These are phyloP conservation scores for Metarhizium guizhouense DNA, from an alignment of 2,329 filamentous ascomycete genomes.

Conservation along the genomic window DNA sequence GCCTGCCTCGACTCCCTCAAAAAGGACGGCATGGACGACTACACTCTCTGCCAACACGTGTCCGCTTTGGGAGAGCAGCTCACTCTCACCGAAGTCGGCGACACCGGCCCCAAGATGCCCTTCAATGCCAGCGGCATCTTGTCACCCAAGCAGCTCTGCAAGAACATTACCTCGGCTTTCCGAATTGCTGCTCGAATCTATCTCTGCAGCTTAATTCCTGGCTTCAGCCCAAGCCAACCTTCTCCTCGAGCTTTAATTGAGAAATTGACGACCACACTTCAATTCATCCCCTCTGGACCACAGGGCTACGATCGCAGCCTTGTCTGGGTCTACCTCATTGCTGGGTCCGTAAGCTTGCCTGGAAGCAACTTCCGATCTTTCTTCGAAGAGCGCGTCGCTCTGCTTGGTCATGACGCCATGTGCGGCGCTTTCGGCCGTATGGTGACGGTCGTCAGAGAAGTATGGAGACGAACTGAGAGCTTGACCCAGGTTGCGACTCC, in stretches of 20 bases:
- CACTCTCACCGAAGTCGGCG: slow-evolving; percentile 63
- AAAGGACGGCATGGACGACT: slow-evolving; percentile 71
- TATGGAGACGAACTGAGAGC: slow-evolving; percentile 72
- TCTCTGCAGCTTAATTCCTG: slow-evolving; percentile 89
- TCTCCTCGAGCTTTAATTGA: slow-evolving; percentile 71
- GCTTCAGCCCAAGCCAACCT: slow-evolving; percentile 66
- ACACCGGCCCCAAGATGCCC: slow-evolving; percentile 47
- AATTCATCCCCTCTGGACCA: slow-evolving; percentile 72
- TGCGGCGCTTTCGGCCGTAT: slow-evolving; percentile 84
- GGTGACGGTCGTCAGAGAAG: slow-evolving; percentile 66
- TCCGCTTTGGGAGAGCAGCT: slow-evolving; percentile 82
- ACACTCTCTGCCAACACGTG: slow-evolving; percentile 82
- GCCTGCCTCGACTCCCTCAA: slow-evolving; percentile 90
- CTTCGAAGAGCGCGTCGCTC: slow-evolving; percentile 64
- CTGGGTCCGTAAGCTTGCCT: slow-evolving; percentile 67
- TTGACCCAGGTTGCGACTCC: slow-evolving; percentile 27
- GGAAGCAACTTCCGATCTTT: slow-evolving; percentile 68
- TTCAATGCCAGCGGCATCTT: slow-evolving; percentile 66
- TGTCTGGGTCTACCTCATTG: slow-evolving; percentile 87
- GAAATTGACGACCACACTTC: slow-evolving; percentile 67
- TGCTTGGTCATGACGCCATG: slow-evolving; percentile 67
- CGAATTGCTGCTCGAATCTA: slow-evolving; percentile 89
- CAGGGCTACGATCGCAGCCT: slow-evolving; percentile 83
- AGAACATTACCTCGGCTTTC: slow-evolving; percentile 86
- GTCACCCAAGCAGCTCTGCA: slow-evolving; percentile 72